Conservation (phyloP, 768 basidiomycete species). For the Austroboletus eburneus region DNA sequence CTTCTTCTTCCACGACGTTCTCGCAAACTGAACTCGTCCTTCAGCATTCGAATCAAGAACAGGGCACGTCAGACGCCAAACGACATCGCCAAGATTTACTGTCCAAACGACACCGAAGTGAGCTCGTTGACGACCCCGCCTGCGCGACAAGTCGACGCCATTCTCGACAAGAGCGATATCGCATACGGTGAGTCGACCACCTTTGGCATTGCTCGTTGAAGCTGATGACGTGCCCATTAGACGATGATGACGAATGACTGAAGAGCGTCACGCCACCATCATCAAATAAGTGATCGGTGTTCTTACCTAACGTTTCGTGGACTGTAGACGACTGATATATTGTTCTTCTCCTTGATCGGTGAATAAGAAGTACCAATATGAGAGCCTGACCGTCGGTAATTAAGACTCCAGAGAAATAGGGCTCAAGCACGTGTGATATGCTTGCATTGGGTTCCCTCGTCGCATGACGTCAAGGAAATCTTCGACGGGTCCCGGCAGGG, state of each 20-base stretch:
- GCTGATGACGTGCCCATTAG: background rate
- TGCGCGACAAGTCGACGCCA: constrained; percentile 4
- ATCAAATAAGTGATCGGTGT: too few relatives aligned
- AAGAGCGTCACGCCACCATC: too few relatives aligned
- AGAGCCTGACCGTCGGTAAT: too few relatives aligned
- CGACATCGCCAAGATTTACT: constrained; percentile 19
- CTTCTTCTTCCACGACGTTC: background rate
- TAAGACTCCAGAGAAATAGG: too few relatives aligned
- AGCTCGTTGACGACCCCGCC: constrained; percentile 19
- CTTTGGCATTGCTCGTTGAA: background rate
- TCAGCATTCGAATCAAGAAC: constrained; percentile 22
- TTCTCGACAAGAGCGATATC: constrained; percentile 16
- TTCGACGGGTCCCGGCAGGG: too few relatives aligned
- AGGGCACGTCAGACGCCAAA: constrained; percentile 27
- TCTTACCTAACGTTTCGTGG: too few relatives aligned
- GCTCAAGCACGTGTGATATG: too few relatives aligned
- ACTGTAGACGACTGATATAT: too few relatives aligned
- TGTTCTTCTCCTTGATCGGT: too few relatives aligned
- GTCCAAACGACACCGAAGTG: constrained; percentile 13
- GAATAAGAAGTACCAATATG: too few relatives aligned
- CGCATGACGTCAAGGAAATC: too few relatives aligned
- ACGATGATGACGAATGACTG: constrained; percentile 7
- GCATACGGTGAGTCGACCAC: constrained; percentile 13
- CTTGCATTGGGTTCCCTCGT: too few relatives aligned
- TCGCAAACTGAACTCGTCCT: background rate